A percentile compares a stretch with the other conserved stretches of the same genome.
Evolutionary conservation across 768 basidiomycete species (phyloP).

Genomic region (Clitopilus passeckerianus): DNA sequence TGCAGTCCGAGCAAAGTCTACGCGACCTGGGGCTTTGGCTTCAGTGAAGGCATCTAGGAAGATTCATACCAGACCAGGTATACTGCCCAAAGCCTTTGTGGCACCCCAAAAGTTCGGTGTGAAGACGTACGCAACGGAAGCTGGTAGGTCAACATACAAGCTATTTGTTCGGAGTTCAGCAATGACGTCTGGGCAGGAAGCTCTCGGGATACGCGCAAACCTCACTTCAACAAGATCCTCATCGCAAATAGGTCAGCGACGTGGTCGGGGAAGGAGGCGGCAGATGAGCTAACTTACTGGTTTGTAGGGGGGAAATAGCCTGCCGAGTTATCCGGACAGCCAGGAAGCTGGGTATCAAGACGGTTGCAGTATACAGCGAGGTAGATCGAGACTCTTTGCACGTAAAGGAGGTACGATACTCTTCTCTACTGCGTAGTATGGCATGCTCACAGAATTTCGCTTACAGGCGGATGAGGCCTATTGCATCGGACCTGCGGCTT

Average conservation of each 20-base stretch:
- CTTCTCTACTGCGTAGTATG: not conserved
- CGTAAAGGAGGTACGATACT: constrained; percentile 61
- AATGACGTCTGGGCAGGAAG: constrained; percentile 6
- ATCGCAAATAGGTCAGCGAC: constrained; percentile 75
- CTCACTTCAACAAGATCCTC: constrained; percentile 87
- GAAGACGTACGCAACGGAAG: constrained; percentile 23
- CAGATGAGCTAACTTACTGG: not conserved
- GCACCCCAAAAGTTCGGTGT: constrained; percentile 1
- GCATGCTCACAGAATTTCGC: not conserved
- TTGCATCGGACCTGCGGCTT: constrained; percentile 89
- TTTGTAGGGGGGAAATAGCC: constrained; percentile 84
- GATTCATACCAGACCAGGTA: constrained; percentile 1
- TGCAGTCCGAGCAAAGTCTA: constrained; percentile 3
- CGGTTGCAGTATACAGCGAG: constrained; percentile 90
- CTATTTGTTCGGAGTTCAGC: not conserved
- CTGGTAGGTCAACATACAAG: constrained; percentile 16
- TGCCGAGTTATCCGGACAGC: constrained; percentile 93
- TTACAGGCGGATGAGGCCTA: constrained; percentile 79
- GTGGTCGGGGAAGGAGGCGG: not conserved
- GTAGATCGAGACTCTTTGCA: constrained; percentile 80
- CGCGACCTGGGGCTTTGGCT: constrained; percentile 1
- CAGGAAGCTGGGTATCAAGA: constrained; percentile 81
- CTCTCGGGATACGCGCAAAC: constrained; percentile 17
- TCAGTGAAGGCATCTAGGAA: constrained; percentile 1
- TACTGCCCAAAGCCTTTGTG: not conserved